A percentile compares a stretch with the other conserved stretches of the same genome.
These are phyloP conservation scores for Beauveria sp. DNA, from an alignment of 2,329 filamentous ascomycete genomes.

Conservation along the genomic window DNA sequence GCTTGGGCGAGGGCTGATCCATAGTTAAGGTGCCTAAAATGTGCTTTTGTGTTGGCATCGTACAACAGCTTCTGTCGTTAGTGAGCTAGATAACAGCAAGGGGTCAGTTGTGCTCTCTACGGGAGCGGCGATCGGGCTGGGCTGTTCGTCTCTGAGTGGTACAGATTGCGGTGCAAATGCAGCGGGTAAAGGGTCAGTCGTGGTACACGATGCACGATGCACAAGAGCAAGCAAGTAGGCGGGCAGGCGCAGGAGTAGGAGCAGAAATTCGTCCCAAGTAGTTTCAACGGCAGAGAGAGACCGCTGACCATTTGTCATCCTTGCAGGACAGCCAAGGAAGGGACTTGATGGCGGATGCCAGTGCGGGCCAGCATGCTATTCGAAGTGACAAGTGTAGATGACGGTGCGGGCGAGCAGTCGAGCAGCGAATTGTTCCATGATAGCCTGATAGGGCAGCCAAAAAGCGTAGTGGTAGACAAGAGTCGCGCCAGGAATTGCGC, in stretches of 20 bases:
- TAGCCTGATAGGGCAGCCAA: not conserved
- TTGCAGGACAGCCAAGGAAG: not conserved
- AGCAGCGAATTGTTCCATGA: not conserved
- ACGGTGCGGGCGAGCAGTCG: not conserved
- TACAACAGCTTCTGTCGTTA: no score
- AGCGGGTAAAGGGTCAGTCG: not conserved
- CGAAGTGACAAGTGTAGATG: not conserved
- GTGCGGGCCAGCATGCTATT: not conserved
- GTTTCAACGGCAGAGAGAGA: not conserved
- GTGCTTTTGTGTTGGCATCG: no score
- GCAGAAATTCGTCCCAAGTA: not conserved
- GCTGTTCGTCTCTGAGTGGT: not conserved
- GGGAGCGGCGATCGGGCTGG: not conserved
- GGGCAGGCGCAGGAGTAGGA: not conserved
- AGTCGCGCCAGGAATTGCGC: not conserved
- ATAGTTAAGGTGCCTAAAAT: not conserved
- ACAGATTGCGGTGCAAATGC: not conserved
- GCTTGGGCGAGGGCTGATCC: not conserved
- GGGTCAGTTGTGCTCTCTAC: not conserved
- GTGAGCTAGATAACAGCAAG: not conserved
- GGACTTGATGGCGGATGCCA: conserved; percentile 2
- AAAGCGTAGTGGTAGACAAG: not conserved
- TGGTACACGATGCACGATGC: not conserved
- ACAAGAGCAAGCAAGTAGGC: not conserved
- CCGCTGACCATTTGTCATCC: not conserved